These are phyloP conservation scores for Trametes cinnabarina DNA, from an alignment of 768 basidiomycete genomes.

Conservation along the genomic window DNA sequence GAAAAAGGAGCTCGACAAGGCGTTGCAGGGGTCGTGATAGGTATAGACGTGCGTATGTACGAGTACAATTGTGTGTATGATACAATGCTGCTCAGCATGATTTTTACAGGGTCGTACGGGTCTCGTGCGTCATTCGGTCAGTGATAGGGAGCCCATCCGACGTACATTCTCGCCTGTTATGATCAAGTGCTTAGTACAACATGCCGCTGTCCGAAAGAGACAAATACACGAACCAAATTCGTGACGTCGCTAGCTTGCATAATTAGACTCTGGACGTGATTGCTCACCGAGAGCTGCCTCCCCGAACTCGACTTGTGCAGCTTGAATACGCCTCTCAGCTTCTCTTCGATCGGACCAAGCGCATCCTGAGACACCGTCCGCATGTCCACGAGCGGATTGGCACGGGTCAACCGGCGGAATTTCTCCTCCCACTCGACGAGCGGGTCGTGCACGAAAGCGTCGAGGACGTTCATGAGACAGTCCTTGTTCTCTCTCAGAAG, in stretches of 20 bases:
- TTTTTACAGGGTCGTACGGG: too few relatives aligned
- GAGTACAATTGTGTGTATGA: conserved; percentile 9
- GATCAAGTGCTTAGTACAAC: too few relatives aligned
- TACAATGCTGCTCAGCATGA: background rate
- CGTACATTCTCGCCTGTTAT: conserved; percentile 86
- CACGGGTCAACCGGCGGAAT: conserved; percentile 50
- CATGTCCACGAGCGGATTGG: conserved; percentile 37
- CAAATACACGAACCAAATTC: conserved; percentile 57
- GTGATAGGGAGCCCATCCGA: conserved; percentile 86
- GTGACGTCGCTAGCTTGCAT: conserved; percentile 75
- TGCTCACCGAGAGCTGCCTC: conserved; percentile 65
- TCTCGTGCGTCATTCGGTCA: too few relatives aligned
- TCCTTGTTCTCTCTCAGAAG: conserved; percentile 89
- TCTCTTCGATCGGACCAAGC: conserved; percentile 78
- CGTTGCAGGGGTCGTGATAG: conserved; percentile 2
- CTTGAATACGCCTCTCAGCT: conserved; percentile 71
- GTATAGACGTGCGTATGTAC: background rate
- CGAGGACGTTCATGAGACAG: conserved; percentile 90
- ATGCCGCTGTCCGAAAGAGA: too few relatives aligned
- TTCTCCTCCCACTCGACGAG: conserved; percentile 93
- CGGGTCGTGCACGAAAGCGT: conserved; percentile 96
- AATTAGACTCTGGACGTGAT: conserved; percentile 88
- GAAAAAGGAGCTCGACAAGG: conserved; percentile 48
- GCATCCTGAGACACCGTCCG: conserved; percentile 69
- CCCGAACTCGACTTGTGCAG: conserved; percentile 45